Evolutionary conservation across 1,284 basidiomycete genomes (phyloP).

Genomic region (Ceratobasidium sp.): DNA sequence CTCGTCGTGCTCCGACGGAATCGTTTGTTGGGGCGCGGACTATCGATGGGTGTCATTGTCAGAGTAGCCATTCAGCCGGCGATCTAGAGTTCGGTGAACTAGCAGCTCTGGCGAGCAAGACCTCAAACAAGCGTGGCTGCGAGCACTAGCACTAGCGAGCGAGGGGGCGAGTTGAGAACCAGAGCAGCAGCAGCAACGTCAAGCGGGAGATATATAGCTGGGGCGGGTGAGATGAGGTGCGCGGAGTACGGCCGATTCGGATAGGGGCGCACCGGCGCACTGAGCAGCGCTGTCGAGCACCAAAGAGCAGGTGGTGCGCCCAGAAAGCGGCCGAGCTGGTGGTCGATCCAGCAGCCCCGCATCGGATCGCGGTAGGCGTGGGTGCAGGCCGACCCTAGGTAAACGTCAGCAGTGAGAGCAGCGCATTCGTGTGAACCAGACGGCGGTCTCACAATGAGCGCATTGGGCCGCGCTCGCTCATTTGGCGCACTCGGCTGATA

Average conservation of each 20-base stretch:
- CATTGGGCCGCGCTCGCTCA: slow-evolving; percentile 17
- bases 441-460: slow-evolving; percentile 24
- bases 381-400: background rate
- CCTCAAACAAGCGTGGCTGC: slow-evolving; percentile 25
- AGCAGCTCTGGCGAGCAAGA: slow-evolving; percentile 4
- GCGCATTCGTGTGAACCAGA: slow-evolving; percentile 4
- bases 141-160: slow-evolving; percentile 31
- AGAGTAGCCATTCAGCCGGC: slow-evolving; percentile 25
- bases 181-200: background rate
- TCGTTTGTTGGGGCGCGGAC: slow-evolving; percentile 25
- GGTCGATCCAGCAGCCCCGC: background rate
- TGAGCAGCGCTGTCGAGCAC: background rate
- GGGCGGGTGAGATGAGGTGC: slow-evolving; percentile 21
- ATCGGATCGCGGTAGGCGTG: slow-evolving; percentile 14
- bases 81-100: slow-evolving; percentile 22
- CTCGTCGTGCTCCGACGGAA: slow-evolving; percentile 34
- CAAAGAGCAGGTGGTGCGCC: slow-evolving; percentile 12
- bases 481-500: slow-evolving; percentile 39
- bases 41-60: slow-evolving; percentile 21
- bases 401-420: background rate
- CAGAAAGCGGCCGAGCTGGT: slow-evolving; percentile 18
- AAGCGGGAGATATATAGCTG: slow-evolving; percentile 5
- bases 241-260: slow-evolving; percentile 11
- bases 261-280: background rate
- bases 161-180: slow-evolving; percentile 31